Conservation (phyloP, 805 yeast species). For the Hermanozyma aechmeae region DNA sequence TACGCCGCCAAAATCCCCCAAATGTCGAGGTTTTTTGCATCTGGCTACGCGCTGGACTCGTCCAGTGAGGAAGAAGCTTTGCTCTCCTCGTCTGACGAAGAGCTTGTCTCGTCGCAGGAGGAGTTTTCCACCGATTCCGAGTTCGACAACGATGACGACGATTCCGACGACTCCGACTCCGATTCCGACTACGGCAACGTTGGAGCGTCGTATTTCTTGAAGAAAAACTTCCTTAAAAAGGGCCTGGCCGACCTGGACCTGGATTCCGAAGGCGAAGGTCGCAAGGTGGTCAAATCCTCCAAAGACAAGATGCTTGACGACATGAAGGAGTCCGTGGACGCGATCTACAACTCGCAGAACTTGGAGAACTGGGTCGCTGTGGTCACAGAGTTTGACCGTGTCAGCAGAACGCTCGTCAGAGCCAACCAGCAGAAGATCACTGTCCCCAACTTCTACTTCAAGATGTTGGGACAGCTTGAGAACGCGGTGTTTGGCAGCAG, state of each 20-base stretch:
- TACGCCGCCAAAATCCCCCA: constrained; percentile 4
- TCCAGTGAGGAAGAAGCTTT: constrained; percentile 46
- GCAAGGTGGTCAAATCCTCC: constrained; percentile 84
- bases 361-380: constrained; percentile 74
- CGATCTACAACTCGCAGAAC: constrained; percentile 59
- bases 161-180: constrained; percentile 21
- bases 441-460: constrained; percentile 65
- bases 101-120: constrained; percentile 40
- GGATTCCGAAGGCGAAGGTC: constrained; percentile 58
- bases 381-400: constrained; percentile 68
- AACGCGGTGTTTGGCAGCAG: constrained; percentile 46
- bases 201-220: constrained; percentile 50
- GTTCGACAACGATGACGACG: constrained; percentile 36
- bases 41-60: constrained; percentile 49
- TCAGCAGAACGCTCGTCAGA: constrained; percentile 56
- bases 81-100: constrained; percentile 49
- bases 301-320: constrained; percentile 90
- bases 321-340: constrained; percentile 55
- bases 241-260: constrained; percentile 26
- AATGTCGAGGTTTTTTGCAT: constrained; percentile 89
- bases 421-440: constrained; percentile 69
- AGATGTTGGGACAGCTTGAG: constrained; percentile 63
- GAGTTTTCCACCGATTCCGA: constrained; percentile 36
- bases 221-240: constrained; percentile 38
- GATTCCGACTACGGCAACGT: constrained; percentile 20